These are phyloP conservation scores for Leucosporidium yakuticum DNA, from an alignment of 768 basidiomycete genomes.

Conservation along the genomic window DNA sequence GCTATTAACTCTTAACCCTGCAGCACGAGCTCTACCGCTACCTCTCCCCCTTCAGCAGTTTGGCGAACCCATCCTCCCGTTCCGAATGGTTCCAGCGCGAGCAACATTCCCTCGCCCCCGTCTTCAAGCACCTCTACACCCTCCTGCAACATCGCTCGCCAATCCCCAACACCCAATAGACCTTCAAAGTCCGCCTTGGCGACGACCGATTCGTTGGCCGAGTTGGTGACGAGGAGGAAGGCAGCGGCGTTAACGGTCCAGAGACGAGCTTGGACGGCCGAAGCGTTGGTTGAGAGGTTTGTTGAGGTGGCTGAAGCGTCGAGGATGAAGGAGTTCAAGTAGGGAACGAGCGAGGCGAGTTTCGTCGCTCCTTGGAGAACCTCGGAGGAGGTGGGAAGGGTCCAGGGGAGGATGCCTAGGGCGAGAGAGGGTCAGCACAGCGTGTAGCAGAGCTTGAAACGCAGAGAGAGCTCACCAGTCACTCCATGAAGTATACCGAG, in stretches of 20 bases:
- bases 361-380: background rate
- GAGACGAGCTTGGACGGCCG: background rate
- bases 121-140: too few relatives aligned
- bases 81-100: too few relatives aligned
- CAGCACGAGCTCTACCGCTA: too few relatives aligned
- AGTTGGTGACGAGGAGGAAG: constrained; percentile 1
- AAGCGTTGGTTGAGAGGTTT: background rate
- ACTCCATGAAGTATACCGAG: constrained; percentile 67
- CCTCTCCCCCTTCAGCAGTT: too few relatives aligned
- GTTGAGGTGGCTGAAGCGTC: background rate
- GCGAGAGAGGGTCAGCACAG: background rate
- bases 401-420: constrained; percentile 4
- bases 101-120: too few relatives aligned
- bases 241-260: background rate
- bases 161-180: too few relatives aligned
- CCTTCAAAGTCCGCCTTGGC: too few relatives aligned
- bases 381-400: background rate
- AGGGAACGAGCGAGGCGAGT: background rate
- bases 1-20: too few relatives aligned
- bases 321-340: background rate
- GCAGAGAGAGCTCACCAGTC: background rate
- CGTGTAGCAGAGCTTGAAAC: background rate
- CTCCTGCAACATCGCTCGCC: too few relatives aligned
- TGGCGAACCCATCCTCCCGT: too few relatives aligned
- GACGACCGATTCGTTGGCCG: background rate